A percentile compares a stretch with the other conserved stretches of the same genome.
Evolutionary conservation across 495 filamentous ascomycete species (phyloP).

Genomic region (Aspergillus cavernicola): DNA sequence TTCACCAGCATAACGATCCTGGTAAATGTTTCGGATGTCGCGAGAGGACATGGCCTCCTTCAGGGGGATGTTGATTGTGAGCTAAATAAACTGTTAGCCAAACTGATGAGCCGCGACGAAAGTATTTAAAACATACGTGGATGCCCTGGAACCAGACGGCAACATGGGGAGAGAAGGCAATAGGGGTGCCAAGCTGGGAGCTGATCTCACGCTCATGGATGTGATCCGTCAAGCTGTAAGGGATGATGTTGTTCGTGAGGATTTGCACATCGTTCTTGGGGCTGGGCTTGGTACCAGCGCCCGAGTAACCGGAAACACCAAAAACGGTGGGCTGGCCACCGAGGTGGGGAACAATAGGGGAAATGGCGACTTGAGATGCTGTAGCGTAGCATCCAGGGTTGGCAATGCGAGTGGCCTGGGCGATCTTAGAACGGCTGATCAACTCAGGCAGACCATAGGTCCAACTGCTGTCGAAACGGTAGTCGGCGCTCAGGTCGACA

Average conservation of each 20-base stretch:
- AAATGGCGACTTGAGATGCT: conserved; percentile 88
- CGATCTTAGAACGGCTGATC: conserved; percentile 70
- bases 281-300: conserved; percentile 91
- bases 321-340: conserved; percentile 82
- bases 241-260: conserved; percentile 84
- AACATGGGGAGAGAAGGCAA: conserved; percentile 93
- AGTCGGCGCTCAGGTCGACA: conserved; percentile 91
- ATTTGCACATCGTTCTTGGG: conserved; percentile 93
- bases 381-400: conserved; percentile 98
- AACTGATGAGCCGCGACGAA: not conserved
- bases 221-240: conserved; percentile 91
- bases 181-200: conserved; percentile 66
- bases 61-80: conserved; percentile 86
- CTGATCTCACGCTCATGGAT: conserved; percentile 94
- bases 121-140: conserved; percentile 47
- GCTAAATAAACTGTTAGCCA: conserved; percentile 39
- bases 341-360: conserved; percentile 75
- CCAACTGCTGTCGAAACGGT: conserved; percentile 87
- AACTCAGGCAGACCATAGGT: conserved; percentile 95
- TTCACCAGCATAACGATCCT: conserved; percentile 94
- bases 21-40: conserved; percentile 91
- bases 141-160: conserved; percentile 98
- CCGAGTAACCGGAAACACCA: conserved; percentile 93
- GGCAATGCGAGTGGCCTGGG: conserved; percentile 78
- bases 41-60: conserved; percentile 79